These are phyloP conservation scores for Boletus semigastroideus DNA, from an alignment of 1,284 basidiomycete genomes.

Conservation along the genomic window DNA sequence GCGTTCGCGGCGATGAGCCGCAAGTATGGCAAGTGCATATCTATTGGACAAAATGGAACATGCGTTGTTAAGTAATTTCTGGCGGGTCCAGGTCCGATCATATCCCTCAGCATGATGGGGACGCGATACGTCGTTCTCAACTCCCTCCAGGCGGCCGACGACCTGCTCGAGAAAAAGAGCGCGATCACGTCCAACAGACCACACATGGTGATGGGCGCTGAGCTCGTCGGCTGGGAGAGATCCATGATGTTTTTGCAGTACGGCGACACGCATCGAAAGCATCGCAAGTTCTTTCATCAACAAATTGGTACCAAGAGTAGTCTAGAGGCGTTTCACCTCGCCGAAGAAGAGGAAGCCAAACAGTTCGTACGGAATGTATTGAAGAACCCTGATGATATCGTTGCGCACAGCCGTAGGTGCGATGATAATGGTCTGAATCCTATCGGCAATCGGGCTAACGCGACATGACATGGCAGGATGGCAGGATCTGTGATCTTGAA, in stretches of 20 bases:
- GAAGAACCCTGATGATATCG: slow-evolving; percentile 3
- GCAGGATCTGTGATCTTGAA: slow-evolving; percentile 11
- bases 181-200: slow-evolving; percentile 20
- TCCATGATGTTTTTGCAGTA: slow-evolving; percentile 20
- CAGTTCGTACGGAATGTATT: slow-evolving; percentile 21
- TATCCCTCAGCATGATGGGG: slow-evolving; percentile 14
- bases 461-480: not conserved
- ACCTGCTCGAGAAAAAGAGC: slow-evolving; percentile 28
- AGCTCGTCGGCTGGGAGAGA: slow-evolving; percentile 29
- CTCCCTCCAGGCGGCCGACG: slow-evolving; percentile 10
- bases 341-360: slow-evolving; percentile 17
- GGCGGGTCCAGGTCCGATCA: slow-evolving; percentile 28
- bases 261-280: slow-evolving; percentile 16
- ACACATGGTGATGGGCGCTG: slow-evolving; percentile 16
- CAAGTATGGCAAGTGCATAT: slow-evolving; percentile 39
- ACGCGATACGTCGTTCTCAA: slow-evolving; percentile 21
- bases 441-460: not conserved
- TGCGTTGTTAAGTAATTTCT: slow-evolving; percentile 24
- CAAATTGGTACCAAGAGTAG: slow-evolving; percentile 22
- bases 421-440: slow-evolving; percentile 2
- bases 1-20: slow-evolving; percentile 44
- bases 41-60: slow-evolving; percentile 29
- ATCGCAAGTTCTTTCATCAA: slow-evolving; percentile 19
- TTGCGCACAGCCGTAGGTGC: slow-evolving; percentile 8
- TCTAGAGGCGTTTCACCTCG: slow-evolving; percentile 7